Base-by-base conservation (phyloP, 331 rosid genomes). In the Acacia pycnantha region DNA sequence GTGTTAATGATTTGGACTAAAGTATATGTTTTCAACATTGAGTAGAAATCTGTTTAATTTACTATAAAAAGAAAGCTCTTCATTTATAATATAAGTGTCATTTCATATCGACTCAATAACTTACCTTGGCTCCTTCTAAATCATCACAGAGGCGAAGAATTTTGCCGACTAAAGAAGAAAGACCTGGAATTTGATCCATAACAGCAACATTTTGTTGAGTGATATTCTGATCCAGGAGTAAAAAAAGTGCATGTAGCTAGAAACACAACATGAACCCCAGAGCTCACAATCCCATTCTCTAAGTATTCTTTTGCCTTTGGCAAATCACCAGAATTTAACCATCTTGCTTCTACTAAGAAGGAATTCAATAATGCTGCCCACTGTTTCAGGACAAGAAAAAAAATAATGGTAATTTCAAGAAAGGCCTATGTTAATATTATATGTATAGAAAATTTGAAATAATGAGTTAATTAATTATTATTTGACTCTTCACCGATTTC, bases 91-190 rank as follows among this genome's bases (percentile, higher is more conserved):
- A 3, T 9, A 43, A 43, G 12, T 43, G 11, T 1, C 46, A 9
- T 43, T 43, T 43, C 11, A 8, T 43, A 43, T 43, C 2, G 46
- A 43, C 46, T 43, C 46, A 43, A 7, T 6, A 37, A 4, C 11
- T 48, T 83, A 85, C 93, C 85, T 59, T 69, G 24, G 82, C 87
- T 21, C 77, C 91, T 61, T 92, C 92, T 1, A 89, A 43, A 70
- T 91, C 97, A 80, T 93, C 97, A 84, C 90, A 91, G 2, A 91
- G 82, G n/a, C 93, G 77, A 59, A 90, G 83, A 64, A 90, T 88
- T 5, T 82, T 85, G n/a, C 88, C 90, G 1, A 46, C 6, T 8
- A 88, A 75, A 7, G 91, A 85, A 59, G 85, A 18, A 21, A 91
- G 41, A 62, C 37, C 53, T 24, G 88, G 91, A 53, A 74, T 50